Conservation (phyloP, 2,329 filamentous ascomycete species). For the Pseudonectria buxi region DNA sequence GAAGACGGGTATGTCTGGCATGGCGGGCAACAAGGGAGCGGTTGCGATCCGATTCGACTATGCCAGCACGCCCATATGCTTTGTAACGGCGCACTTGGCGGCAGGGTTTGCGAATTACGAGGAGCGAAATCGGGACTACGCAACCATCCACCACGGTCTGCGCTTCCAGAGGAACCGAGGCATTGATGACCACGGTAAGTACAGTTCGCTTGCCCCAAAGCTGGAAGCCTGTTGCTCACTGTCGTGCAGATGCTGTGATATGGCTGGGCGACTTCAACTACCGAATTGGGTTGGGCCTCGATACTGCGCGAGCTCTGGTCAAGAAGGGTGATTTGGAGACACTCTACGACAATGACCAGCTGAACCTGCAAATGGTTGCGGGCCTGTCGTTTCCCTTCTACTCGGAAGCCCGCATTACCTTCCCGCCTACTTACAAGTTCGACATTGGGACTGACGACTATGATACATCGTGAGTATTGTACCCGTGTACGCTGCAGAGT, state of each 20-base stretch:
- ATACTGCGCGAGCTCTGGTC: slow-evolving; percentile 69
- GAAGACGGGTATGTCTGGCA: slow-evolving; percentile 89
- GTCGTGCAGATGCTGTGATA: slow-evolving; percentile 58
- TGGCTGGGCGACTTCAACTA: slow-evolving; percentile 99
- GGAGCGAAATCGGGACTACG: slow-evolving; percentile 88
- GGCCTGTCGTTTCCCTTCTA: slow-evolving; percentile 87
- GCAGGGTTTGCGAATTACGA: slow-evolving; percentile 97
- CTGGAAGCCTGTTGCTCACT: slow-evolving; percentile 14
- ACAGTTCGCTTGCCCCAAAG: slow-evolving; percentile 3
- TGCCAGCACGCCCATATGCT: slow-evolving; percentile 85
- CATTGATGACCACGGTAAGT: slow-evolving; percentile 78
- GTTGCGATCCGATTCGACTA: slow-evolving; percentile 95
- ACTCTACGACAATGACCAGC: slow-evolving; percentile 87
- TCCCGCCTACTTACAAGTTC: slow-evolving; percentile 93
- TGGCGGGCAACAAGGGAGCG: slow-evolving; percentile 96
- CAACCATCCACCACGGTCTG: slow-evolving; percentile 78
- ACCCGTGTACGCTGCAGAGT: not conserved
- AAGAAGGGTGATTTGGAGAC: slow-evolving; percentile 65
- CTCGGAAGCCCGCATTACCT: slow-evolving; percentile 80
- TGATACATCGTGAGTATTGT: slow-evolving; percentile 68
- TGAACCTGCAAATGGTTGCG: slow-evolving; percentile 94
- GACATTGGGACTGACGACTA: slow-evolving; percentile 84
- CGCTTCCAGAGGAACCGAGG: slow-evolving; percentile 85
- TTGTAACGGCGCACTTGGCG: slow-evolving; percentile 93
- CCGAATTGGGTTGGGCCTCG: slow-evolving; percentile 77